Conservation (phyloP, 1,284 basidiomycete species). For the Leccinum fallax region DNA sequence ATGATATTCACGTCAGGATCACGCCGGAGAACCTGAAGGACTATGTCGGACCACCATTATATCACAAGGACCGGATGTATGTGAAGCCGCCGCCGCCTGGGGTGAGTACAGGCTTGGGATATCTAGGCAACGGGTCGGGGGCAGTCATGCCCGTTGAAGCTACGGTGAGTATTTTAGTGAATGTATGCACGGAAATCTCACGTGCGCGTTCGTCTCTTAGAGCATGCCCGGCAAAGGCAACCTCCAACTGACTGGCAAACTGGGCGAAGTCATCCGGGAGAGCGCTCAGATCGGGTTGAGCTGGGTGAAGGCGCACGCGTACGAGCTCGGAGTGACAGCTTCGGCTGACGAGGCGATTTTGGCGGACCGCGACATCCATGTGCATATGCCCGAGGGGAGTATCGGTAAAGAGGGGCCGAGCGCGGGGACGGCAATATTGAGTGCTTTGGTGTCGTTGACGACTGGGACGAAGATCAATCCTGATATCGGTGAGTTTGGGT, state of each 20-base stretch:
- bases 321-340: constrained; percentile 83
- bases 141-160: constrained; percentile 98
- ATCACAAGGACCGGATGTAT: constrained; percentile 96
- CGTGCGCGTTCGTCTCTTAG: constrained; percentile 40
- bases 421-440: constrained; percentile 91
- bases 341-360: constrained; percentile 75
- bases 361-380: constrained; percentile 84
- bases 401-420: constrained; percentile 65
- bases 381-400: constrained; percentile 96
- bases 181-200: neutral
- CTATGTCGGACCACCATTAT: constrained; percentile 95
- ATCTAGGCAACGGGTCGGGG: constrained; percentile 94
- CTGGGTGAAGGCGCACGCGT: constrained; percentile 92
- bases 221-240: constrained; percentile 91
- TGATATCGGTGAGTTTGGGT: constrained; percentile 71
- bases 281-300: constrained; percentile 92
- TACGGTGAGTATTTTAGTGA: constrained; percentile 55
- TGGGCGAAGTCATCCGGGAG: constrained; percentile 97
- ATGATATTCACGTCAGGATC: constrained; percentile 79
- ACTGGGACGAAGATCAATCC: constrained; percentile 81
- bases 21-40: constrained; percentile 89
- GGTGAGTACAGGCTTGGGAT: constrained; percentile 93
- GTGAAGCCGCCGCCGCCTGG: constrained; percentile 82
- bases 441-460: constrained; percentile 90
- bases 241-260: constrained; percentile 92